Conservation (phyloP, 2,329 filamentous ascomycete species). For the Aspergillus glaucus region DNA sequence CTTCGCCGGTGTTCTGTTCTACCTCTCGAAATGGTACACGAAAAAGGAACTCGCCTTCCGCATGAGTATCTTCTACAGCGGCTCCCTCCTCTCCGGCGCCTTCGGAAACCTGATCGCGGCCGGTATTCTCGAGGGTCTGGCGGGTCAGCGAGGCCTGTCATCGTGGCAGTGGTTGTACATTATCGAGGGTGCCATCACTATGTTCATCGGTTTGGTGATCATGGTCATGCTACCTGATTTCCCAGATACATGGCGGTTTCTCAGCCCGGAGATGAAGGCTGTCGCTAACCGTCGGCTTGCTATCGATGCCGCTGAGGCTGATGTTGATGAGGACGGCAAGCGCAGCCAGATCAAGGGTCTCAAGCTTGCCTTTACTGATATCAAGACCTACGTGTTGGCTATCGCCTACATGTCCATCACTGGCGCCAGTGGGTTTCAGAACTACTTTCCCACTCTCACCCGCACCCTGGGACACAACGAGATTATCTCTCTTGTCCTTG, state of each 20-base stretch:
- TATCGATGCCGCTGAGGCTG: constrained; percentile 46
- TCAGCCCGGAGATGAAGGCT: constrained; percentile 40
- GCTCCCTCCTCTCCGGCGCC: constrained; percentile 44
- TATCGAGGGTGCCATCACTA: constrained; percentile 33
- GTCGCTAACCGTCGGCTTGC: constrained; percentile 46
- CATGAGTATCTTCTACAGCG: constrained; percentile 49
- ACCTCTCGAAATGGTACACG: constrained; percentile 48
- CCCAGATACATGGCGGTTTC: constrained; percentile 40
- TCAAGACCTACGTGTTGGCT: constrained; percentile 43
- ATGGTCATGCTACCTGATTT: constrained; percentile 35
- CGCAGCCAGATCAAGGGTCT: constrained; percentile 46
- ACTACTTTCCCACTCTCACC: constrained; percentile 52
- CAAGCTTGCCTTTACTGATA: constrained; percentile 47
- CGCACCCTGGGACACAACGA: constrained; percentile 39
- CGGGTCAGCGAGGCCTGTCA: constrained; percentile 26
- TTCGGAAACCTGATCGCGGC: constrained; percentile 52
- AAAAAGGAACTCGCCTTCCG: constrained; percentile 46
- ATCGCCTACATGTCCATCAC: constrained; percentile 46
- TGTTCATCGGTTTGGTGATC: constrained; percentile 28
- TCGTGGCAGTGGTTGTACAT: constrained; percentile 39
- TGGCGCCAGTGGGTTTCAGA: constrained; percentile 48
- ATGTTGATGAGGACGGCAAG: constrained; percentile 43
- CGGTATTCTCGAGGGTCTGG: constrained; percentile 41
- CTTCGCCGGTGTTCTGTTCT: constrained; percentile 43
- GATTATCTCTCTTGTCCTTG: constrained; percentile 46